phyloP scores from a whole-genome alignment of 129 eudicot genomes.

The Saposhnikovia divaricata region DNA sequence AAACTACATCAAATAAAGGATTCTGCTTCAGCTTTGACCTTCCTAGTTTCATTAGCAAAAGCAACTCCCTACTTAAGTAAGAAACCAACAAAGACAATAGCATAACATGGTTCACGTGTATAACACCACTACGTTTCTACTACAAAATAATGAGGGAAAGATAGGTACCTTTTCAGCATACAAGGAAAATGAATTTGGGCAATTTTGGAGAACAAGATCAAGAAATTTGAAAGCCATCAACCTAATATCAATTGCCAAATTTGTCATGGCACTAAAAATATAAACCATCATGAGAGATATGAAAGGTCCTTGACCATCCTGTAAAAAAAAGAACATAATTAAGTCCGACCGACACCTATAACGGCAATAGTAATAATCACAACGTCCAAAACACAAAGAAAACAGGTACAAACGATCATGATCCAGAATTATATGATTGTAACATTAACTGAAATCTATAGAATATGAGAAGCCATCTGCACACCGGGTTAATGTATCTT shows the following conservation, averaged over 20 bases:
- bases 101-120: background rate
- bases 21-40: background rate
- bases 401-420: background rate
- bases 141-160: background rate
- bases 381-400: background rate
- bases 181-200: conserved; percentile 63
- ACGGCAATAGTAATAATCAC: conserved; percentile 7
- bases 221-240: conserved; percentile 88
- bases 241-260: conserved; percentile 72
- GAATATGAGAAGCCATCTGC: background rate
- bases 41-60: background rate
- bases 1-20: background rate
- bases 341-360: background rate
- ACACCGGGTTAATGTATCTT: background rate
- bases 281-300: conserved; percentile 82
- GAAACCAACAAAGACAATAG: conserved; percentile 3
- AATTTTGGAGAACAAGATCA: conserved; percentile 67
- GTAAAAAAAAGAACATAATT: conserved; percentile 15
- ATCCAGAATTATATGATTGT: background rate
- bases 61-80: background rate
- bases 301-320: conserved; percentile 85
- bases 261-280: conserved; percentile 87
- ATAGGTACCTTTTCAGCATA: conserved; percentile 76
- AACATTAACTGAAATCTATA: background rate
- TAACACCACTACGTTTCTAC: background rate